Base-by-base conservation (phyloP, 495 filamentous ascomycete genomes). In the Trichoderma reesei region DNA sequence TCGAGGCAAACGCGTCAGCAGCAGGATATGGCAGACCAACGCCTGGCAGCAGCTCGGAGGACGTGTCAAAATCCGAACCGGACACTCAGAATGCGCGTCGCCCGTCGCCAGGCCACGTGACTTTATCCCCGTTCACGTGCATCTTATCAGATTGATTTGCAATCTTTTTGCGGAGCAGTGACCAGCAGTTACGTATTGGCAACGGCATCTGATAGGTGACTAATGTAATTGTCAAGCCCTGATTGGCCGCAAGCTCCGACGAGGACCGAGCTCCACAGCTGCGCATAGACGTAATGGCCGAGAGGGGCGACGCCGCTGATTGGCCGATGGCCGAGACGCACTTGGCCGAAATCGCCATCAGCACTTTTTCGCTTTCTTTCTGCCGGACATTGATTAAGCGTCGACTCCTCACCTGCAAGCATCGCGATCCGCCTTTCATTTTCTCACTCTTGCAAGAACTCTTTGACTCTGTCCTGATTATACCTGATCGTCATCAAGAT, bases 341-440 rank as follows among this genome's bases (percentile, higher is more conserved):
- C 31, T 63, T 44, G 61, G 41, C 36, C 62, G 62, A 41, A 63
- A 48, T 44, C 20, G 36, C 62, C 62, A 63, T 56, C 51, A 18
- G 10, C 18, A n/a, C 51, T 56, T 56, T 56, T 56, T 56, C 34
- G 51, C 51, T 31, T n/a, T 13, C 4, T 33, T 56, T 31, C 26
- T 34, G 6, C 6, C 6, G 38, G 38, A 39, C 38, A 39, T 39
- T 39, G 38, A 39, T 56, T 56, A 56, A 56, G 51, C 51, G 51
- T 10, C 51, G 9, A 8, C 26, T 56, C 9, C 51, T 56, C 26
- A 46, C 42, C 11, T 16, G 5, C 9, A 8, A 33, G 11, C 51
- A 26, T 26, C 26, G 26, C 26, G 26, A 26, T 56, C 26, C 26
- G 51, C 4, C 51, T 13, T 14, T 16, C 13, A 18, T 34, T 34